Percentiles rank a stretch among this genome's conserved stretches.
phyloP scores from a whole-genome alignment of 768 basidiomycete species.

The Scleroderma bovista region DNA sequence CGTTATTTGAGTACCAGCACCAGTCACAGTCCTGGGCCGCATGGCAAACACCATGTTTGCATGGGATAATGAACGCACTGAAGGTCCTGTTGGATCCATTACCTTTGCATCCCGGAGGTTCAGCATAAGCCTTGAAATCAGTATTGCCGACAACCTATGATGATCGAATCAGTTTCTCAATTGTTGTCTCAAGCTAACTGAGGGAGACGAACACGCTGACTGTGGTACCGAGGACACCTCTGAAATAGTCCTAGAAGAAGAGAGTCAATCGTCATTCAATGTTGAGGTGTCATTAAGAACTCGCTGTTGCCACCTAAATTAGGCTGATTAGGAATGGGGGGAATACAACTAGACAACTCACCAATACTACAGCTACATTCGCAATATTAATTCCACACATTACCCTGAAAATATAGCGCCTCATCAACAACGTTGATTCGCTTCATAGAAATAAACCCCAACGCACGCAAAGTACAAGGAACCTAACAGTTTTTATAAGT shows the following conservation, averaged over 20 bases:
- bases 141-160: slow-evolving; percentile 7
- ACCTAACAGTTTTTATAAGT: slow-evolving; percentile 3
- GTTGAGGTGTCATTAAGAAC: neutral
- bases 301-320: neutral
- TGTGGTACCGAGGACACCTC: no score
- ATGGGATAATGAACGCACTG: neutral
- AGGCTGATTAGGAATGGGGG: neutral
- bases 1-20: no score
- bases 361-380: slow-evolving; percentile 9
- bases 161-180: neutral
- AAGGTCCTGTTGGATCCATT: neutral
- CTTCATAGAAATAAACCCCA: neutral
- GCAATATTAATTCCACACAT: slow-evolving; percentile 5
- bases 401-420: slow-evolving; percentile 2
- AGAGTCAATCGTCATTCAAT: neutral
- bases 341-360: neutral
- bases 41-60: no score
- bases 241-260: neutral
- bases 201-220: neutral
- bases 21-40: no score
- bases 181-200: neutral
- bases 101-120: slow-evolving; percentile 8
- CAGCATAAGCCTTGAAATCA: slow-evolving; percentile 15
- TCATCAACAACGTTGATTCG: neutral
- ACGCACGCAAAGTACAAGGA: slow-evolving; percentile 15